Evolutionary conservation across 2,329 filamentous ascomycete species (phyloP).

Genomic region (Monilinia vaccinii-corymbosi): DNA sequence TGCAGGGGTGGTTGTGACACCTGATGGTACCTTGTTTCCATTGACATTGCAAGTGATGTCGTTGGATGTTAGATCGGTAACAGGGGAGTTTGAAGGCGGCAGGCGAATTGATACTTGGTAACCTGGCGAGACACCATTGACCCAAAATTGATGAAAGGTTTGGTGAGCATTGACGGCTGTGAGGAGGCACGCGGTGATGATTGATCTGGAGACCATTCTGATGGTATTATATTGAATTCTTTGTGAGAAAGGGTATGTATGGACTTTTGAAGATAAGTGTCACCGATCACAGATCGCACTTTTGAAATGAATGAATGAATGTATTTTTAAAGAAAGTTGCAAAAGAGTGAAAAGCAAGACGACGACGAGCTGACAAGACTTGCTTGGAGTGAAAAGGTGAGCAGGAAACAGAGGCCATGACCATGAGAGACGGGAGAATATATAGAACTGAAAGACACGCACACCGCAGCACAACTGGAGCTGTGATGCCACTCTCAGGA

Average conservation of each 20-base stretch:
- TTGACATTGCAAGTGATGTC: conserved; percentile 42
- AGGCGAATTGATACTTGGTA: conserved; percentile 34
- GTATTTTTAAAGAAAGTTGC: background rate
- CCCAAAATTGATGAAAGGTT: conserved; percentile 36
- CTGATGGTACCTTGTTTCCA: conserved; percentile 27
- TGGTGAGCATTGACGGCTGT: conserved; percentile 31
- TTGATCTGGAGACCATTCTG: conserved; percentile 25
- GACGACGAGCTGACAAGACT: background rate
- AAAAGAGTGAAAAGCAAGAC: background rate
- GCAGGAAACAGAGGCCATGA: background rate
- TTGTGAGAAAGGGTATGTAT: conserved; percentile 17
- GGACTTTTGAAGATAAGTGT: conserved; percentile 19
- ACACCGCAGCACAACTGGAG: background rate
- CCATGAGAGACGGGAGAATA: background rate
- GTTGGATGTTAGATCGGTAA: conserved; percentile 37
- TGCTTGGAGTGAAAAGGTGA: background rate
- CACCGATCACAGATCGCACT: conserved; percentile 4
- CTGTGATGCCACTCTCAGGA: background rate
- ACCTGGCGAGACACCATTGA: conserved; percentile 32
- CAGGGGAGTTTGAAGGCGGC: conserved; percentile 41
- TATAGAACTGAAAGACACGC: background rate
- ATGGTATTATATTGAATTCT: background rate
- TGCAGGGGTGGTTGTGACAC: conserved; percentile 28
- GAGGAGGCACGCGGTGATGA: conserved; percentile 22
- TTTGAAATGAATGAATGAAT: conserved; percentile 3